Conservation (phyloP, 441 rosid species). For the Jatropha multifida region DNA sequence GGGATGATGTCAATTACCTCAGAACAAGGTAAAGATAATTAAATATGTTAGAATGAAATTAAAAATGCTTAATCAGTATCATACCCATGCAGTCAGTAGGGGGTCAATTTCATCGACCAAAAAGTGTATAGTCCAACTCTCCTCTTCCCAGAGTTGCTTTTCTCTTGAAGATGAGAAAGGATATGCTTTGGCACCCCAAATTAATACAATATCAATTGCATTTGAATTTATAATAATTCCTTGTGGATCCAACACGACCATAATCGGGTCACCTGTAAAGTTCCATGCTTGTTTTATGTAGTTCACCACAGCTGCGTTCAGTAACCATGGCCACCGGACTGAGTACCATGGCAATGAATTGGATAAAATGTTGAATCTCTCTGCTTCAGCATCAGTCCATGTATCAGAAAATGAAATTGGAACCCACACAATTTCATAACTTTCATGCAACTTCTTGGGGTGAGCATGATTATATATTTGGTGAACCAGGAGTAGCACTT, state of each 20-base stretch:
- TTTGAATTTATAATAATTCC: conserved; percentile 57
- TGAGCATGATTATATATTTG: conserved; percentile 52
- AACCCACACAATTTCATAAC: conserved; percentile 62
- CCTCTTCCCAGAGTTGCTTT: conserved; percentile 62
- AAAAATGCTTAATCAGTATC: conserved; percentile 1
- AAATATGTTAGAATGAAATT: neutral
- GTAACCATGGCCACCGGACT: conserved; percentile 50
- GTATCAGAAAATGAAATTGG: conserved; percentile 47
- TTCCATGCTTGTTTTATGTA: conserved; percentile 59
- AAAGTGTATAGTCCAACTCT: conserved; percentile 52
- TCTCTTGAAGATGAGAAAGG: conserved; percentile 71
- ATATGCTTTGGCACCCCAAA: conserved; percentile 74
- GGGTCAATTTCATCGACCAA: conserved; percentile 58
- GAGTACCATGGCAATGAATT: conserved; percentile 65
- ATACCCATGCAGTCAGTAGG: conserved; percentile 53
- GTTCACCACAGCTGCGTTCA: conserved; percentile 44
- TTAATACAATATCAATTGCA: conserved; percentile 65
- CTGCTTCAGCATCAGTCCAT: conserved; percentile 57
- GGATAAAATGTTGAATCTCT: conserved; percentile 43
- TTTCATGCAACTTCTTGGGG: conserved; percentile 34
- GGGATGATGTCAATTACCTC: neutral
- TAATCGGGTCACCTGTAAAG: conserved; percentile 43
- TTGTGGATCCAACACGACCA: conserved; percentile 58
- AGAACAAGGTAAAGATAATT: neutral
- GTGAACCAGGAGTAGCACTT: conserved; percentile 54